phyloP scores from a whole-genome alignment of 441 rosid genomes.

The Populus hybrid region DNA sequence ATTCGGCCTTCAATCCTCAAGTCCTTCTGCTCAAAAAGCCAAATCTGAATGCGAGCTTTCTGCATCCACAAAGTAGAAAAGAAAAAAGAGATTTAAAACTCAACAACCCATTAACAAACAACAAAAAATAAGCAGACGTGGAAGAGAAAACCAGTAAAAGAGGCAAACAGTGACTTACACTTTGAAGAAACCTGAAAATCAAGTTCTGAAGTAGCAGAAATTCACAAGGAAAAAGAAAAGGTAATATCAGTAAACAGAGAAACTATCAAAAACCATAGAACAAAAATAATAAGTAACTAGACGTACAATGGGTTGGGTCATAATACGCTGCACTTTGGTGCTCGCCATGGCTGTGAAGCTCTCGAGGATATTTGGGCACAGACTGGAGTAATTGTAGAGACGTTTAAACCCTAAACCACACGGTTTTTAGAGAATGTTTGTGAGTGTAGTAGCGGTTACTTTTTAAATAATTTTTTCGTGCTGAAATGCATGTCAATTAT shows the following conservation, averaged over 20 bases:
- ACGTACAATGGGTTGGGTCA: slow-evolving; percentile 86
- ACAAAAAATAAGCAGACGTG: neutral
- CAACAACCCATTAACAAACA: neutral
- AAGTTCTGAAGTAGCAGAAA: slow-evolving; percentile 49
- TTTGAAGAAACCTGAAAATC: slow-evolving; percentile 91
- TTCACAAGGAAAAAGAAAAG: neutral
- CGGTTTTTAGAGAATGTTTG: no score
- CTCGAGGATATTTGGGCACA: neutral
- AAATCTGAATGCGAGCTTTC: slow-evolving; percentile 96
- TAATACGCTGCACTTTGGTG: slow-evolving; percentile 84
- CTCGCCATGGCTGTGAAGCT: slow-evolving; percentile 63
- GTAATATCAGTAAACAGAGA: slow-evolving; percentile 6
- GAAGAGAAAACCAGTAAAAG: neutral
- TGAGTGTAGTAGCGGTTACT: no score
- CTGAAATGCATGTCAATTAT: no score
- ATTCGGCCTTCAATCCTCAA: slow-evolving; percentile 88
- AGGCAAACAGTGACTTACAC: slow-evolving; percentile 44
- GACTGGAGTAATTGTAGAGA: neutral
- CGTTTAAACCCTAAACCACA: slow-evolving; percentile 4
- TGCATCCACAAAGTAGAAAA: slow-evolving; percentile 15
- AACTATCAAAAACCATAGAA: neutral
- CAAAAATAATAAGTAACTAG: neutral
- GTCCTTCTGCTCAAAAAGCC: slow-evolving; percentile 96
- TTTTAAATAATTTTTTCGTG: no score
- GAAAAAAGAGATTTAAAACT: neutral